Conservation (phyloP, 1,284 basidiomycete species). For the Hymenochaete sp. region DNA sequence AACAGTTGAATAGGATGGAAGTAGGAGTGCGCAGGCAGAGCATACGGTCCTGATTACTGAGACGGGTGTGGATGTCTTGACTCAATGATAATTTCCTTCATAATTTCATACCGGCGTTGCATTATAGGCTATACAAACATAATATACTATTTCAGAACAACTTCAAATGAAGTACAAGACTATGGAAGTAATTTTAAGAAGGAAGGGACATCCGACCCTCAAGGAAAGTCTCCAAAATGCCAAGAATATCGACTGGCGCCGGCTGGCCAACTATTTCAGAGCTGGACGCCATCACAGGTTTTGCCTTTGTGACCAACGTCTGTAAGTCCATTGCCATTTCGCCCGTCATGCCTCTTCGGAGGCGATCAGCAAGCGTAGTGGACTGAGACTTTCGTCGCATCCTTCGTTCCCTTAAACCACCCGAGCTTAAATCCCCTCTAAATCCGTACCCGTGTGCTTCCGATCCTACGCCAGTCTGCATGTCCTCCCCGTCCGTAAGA, state of each 20-base stretch:
- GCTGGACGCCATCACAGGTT: conserved; percentile 44
- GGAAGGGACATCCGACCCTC: conserved; percentile 39
- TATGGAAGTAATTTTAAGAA: too few species aligned
- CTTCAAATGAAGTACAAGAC: too few species aligned
- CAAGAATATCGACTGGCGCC: conserved; percentile 42
- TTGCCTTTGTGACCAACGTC: conserved; percentile 55
- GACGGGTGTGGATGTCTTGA: conserved; percentile 57
- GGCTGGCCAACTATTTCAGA: conserved; percentile 8
- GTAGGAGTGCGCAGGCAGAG: conserved; percentile 77
- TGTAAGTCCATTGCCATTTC: conserved; percentile 72
- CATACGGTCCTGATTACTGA: conserved; percentile 83
- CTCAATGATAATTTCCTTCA: too few species aligned
- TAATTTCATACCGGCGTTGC: too few species aligned
- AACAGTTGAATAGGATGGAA: conserved; percentile 42
- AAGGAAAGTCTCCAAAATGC: conserved; percentile 53
- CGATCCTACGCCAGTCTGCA: conserved; percentile 30
- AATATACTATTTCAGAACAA: too few species aligned
- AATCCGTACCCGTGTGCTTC: conserved; percentile 27
- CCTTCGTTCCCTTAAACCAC: conserved; percentile 30
- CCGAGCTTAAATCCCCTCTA: conserved; percentile 21
- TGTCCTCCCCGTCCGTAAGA: conserved; percentile 33
- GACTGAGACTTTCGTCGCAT: conserved; percentile 36
- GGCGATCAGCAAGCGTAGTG: conserved; percentile 53
- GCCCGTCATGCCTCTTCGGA: conserved; percentile 64
- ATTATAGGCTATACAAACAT: too few species aligned